Evolutionary conservation across 1,284 basidiomycete species (phyloP), one percentile per base, ranked within the genome.

Genomic region (Cystobasidiaceae sp.): DNA sequence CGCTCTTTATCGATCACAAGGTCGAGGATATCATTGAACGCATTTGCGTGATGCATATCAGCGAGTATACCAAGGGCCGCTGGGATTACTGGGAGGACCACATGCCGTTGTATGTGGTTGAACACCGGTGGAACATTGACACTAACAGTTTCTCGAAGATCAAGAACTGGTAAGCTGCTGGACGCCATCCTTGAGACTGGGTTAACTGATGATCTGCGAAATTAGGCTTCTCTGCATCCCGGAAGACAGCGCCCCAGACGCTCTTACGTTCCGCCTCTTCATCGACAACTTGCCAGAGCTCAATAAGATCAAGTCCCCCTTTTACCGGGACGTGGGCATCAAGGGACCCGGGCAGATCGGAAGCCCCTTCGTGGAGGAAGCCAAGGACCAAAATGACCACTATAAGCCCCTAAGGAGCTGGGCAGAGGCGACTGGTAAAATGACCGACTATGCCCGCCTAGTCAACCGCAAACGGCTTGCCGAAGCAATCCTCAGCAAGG

Each of bases 21-120:
- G 78, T 93, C 15, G 87, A 90, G 71, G 93, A 97, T 77, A 83
- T 97, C 62, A 82, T 97, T 68, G 93, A 96, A 75, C 88, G 90
- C 71, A 92, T 62, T 84, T 86, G 17, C 85, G 87, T 71, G 88
- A 96, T 78, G 78, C 96, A 93, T 78, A 89, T 87, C 55, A 88
- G 89, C 27, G 85, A 86, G 46, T 91, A 74, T 70, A 71, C 70
- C 15, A 71, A 74, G 19, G 78, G 76, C 4, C 73, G 78, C 21
- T 64, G 27, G 25, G 52, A 56, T 41, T 39, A 68, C 17, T 77
- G 74, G 89, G 71, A 83, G 86, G 75, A 86, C 85, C 68, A 90
- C 89, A 27, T 86, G 87, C 90, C 91, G 5, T 79, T 93, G 45
- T 97, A 97, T 77, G 86, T 97, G 15, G 93, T 91, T 78, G 88